Conservation (phyloP, 1,139 yeast genomes). For the Yamadazyma triangularis region DNA sequence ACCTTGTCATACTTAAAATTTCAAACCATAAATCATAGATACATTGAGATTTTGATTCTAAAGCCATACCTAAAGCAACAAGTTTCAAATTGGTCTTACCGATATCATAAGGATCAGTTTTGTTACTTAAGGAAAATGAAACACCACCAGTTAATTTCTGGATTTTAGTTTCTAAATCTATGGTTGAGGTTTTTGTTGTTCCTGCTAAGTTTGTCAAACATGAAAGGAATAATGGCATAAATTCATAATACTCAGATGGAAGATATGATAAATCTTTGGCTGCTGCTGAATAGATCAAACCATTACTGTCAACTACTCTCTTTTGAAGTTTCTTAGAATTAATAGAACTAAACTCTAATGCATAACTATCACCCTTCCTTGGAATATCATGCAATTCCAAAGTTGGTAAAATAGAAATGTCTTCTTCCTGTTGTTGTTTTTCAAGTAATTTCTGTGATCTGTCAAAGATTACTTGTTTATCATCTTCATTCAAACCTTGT, state of each 20-base stretch:
- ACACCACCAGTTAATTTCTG: conserved; percentile 85
- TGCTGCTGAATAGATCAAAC: conserved; percentile 67
- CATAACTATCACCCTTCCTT: conserved; percentile 43
- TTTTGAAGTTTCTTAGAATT: conserved; percentile 31
- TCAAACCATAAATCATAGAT: conserved; percentile 67
- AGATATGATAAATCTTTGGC: conserved; percentile 50
- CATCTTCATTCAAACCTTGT: conserved; percentile 46
- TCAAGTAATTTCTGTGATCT: conserved; percentile 58
- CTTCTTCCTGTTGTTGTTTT: conserved; percentile 66
- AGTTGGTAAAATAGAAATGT: conserved; percentile 76
- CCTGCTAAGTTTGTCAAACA: conserved; percentile 83
- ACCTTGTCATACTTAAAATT: conserved; percentile 65
- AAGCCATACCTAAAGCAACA: conserved; percentile 63
- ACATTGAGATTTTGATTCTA: conserved; percentile 58
- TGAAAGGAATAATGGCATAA: conserved; percentile 71
- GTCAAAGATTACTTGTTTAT: conserved; percentile 52
- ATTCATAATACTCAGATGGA: conserved; percentile 61
- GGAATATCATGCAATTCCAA: conserved; percentile 71
- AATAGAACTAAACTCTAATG: conserved; percentile 19
- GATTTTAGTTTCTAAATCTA: conserved; percentile 80
- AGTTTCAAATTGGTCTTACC: conserved; percentile 41
- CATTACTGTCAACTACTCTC: conserved; percentile 66
- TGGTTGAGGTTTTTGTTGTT: conserved; percentile 63
- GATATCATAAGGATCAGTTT: conserved; percentile 52
- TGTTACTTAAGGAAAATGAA: conserved; percentile 51